phyloP scores from a whole-genome alignment of 1,139 yeast species.

The Blastobotrys raffinosifermentans region DNA sequence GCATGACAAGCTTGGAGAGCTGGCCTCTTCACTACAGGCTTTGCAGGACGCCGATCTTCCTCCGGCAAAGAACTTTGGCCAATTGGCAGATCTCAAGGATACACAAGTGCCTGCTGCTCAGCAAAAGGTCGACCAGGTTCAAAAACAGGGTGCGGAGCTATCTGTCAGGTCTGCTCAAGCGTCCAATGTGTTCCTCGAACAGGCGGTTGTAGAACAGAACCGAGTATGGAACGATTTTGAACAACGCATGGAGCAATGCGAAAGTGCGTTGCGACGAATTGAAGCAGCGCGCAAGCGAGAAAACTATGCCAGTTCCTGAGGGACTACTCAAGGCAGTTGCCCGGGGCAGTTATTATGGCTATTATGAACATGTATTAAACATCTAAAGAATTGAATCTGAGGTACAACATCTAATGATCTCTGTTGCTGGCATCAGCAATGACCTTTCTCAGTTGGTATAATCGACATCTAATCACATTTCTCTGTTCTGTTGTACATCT shows the following conservation, averaged over 20 bases:
- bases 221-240: constrained; percentile 16
- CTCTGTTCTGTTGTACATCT: too few relatives aligned
- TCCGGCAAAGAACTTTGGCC: constrained; percentile 6
- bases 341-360: too few relatives aligned
- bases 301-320: too few relatives aligned
- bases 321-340: too few relatives aligned
- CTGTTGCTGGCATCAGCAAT: too few relatives aligned
- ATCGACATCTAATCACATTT: too few relatives aligned
- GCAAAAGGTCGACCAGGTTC: constrained; percentile 9
- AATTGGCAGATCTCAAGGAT: constrained; percentile 9
- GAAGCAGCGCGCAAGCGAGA: constrained; percentile 8
- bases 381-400: too few relatives aligned
- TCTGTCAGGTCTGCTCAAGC: constrained; percentile 19
- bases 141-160: constrained; percentile 14
- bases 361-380: too few relatives aligned
- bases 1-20: constrained; percentile 5
- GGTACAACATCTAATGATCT: too few relatives aligned
- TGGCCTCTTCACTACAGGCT: constrained; percentile 6
- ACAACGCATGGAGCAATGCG: constrained; percentile 13
- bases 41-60: constrained; percentile 9
- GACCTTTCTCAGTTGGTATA: too few relatives aligned
- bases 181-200: constrained; percentile 12
- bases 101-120: constrained; percentile 9
- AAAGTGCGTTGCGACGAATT: constrained; percentile 10
- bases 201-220: constrained; percentile 13